phyloP scores from a whole-genome alignment of 1,284 basidiomycete species.

The Exsudoporus floridanus region DNA sequence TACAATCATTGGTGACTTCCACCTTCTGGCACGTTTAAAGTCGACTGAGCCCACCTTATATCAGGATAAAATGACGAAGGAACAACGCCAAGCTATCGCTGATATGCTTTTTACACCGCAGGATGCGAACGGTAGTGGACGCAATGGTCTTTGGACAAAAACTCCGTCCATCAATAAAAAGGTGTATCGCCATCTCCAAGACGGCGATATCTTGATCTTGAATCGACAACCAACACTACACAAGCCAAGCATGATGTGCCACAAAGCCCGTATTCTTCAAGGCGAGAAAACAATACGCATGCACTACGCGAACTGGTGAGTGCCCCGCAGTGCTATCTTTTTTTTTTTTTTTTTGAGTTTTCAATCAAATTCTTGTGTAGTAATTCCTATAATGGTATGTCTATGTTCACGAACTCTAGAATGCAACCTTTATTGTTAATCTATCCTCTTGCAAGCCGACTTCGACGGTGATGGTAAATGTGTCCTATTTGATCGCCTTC shows the following conservation, averaged over 20 bases:
- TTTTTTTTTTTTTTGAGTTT: slow-evolving; percentile 3
- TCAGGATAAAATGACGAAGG: slow-evolving; percentile 82
- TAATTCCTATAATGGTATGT: slow-evolving; percentile 93
- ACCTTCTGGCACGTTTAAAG: not conserved
- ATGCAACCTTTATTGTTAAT: slow-evolving; percentile 15
- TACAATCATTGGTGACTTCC: slow-evolving; percentile 70
- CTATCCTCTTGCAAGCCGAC: slow-evolving; percentile 63
- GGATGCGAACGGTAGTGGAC: slow-evolving; percentile 57
- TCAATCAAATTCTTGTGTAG: slow-evolving; percentile 40
- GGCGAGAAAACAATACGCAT: slow-evolving; percentile 99
- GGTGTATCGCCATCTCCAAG: slow-evolving; percentile 92
- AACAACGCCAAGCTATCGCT: slow-evolving; percentile 94
- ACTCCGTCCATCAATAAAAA: slow-evolving; percentile 90
- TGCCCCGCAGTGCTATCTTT: slow-evolving; percentile 10
- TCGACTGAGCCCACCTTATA: slow-evolving; percentile 5
- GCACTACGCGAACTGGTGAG: slow-evolving; percentile 99
- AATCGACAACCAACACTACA: slow-evolving; percentile 99
- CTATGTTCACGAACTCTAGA: slow-evolving; percentile 5
- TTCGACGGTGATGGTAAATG: slow-evolving; percentile 93
- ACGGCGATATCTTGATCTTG: slow-evolving; percentile 94
- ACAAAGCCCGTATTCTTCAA: slow-evolving; percentile 87
- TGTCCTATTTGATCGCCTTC: slow-evolving; percentile 1
- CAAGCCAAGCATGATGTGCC: slow-evolving; percentile 99
- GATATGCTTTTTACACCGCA: slow-evolving; percentile 95
- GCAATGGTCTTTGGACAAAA: slow-evolving; percentile 64